phyloP scores from a whole-genome alignment of 2,329 filamentous ascomycete species.

The Phoma sp. region DNA sequence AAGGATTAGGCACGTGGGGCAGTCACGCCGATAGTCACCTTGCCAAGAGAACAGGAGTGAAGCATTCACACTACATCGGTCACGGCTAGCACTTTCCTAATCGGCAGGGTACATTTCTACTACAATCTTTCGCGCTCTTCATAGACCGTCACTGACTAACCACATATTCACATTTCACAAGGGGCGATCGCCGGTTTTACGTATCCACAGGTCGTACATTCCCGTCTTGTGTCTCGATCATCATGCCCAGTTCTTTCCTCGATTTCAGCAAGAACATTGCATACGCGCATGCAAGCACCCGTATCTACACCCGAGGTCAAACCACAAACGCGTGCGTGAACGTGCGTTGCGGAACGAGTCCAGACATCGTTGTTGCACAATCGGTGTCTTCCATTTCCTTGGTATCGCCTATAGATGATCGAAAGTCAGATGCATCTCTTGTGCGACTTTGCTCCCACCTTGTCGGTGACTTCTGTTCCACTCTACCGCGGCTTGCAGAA shows the following conservation, averaged over 20 bases:
- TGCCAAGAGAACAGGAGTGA: neutral
- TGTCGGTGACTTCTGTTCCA: neutral
- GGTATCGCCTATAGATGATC: neutral
- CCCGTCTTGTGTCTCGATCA: neutral
- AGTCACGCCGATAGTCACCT: neutral
- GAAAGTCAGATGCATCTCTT: conserved; percentile 9
- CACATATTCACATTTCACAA: conserved; percentile 6
- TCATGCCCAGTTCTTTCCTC: conserved; percentile 12
- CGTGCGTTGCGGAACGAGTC: conserved; percentile 10
- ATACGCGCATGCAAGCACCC: conserved; percentile 22
- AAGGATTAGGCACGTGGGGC: neutral
- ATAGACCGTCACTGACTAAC: neutral
- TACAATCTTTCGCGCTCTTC: neutral
- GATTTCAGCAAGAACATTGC: conserved; percentile 20
- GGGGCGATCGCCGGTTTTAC: conserved; percentile 5
- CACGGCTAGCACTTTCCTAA: neutral
- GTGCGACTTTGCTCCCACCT: conserved; percentile 6
- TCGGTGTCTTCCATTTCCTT: conserved; percentile 5
- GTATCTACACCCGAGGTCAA: conserved; percentile 18
- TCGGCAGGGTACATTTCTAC: neutral
- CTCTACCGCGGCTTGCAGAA: neutral
- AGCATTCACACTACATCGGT: neutral
- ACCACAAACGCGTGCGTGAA: conserved; percentile 20
- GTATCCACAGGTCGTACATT: conserved; percentile 6
- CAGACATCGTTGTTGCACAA: conserved; percentile 10